These are phyloP conservation scores for Escallonia herrerae DNA, from an alignment of 129 eudicot species.

Conservation along the genomic window DNA sequence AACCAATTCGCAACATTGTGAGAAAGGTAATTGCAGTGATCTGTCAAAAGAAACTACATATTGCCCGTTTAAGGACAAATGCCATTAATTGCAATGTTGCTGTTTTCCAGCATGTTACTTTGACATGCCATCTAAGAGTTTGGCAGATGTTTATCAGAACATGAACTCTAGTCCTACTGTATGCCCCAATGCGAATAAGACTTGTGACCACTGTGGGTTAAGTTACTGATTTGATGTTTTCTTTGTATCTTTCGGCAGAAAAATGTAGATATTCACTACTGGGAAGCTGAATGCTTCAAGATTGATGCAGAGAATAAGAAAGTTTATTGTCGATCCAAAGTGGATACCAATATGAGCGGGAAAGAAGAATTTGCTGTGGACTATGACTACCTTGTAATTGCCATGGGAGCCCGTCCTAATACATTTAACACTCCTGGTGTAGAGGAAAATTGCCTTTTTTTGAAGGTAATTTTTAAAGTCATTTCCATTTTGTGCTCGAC, in stretches of 20 bases:
- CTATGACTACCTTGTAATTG: conserved; percentile 78
- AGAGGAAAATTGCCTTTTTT: conserved; percentile 70
- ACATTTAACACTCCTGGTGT: conserved; percentile 94
- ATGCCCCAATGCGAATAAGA: too few relatives aligned
- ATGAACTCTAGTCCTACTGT: too few relatives aligned
- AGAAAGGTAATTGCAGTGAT: conserved; percentile 40
- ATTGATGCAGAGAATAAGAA: conserved; percentile 76
- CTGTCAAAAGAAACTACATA: neutral
- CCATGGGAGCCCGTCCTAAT: conserved; percentile 79
- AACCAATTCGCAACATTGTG: conserved; percentile 83
- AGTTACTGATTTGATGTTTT: conserved; percentile 14
- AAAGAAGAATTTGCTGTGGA: conserved; percentile 64
- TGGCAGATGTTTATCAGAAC: too few relatives aligned
- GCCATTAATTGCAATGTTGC: too few relatives aligned
- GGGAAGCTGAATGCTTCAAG: conserved; percentile 88
- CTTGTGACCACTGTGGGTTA: neutral
- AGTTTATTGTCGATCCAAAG: conserved; percentile 57
- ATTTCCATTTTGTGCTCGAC: neutral
- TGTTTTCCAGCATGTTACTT: too few relatives aligned
- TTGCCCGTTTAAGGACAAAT: neutral
- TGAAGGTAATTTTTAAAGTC: conserved; percentile 48
- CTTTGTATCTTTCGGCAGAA: conserved; percentile 40
- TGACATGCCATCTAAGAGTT: too few relatives aligned
- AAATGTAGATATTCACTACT: conserved; percentile 48
- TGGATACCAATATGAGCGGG: conserved; percentile 21